phyloP scores from a whole-genome alignment of 2,329 filamentous ascomycete species.

The Helotiales sp. region DNA sequence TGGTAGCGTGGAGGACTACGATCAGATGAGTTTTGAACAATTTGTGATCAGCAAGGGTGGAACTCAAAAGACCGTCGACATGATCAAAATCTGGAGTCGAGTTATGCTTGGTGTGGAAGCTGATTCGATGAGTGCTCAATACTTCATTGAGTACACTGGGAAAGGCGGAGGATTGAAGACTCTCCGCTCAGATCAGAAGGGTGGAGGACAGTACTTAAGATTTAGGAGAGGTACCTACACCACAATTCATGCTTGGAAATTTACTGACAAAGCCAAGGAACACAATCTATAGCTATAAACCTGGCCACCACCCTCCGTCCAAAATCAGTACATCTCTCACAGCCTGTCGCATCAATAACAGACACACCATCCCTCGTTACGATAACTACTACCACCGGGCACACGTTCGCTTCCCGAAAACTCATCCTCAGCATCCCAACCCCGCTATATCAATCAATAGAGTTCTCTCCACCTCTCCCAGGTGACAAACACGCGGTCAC shows the following conservation, averaged over 20 bases:
- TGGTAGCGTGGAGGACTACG: slow-evolving; percentile 24
- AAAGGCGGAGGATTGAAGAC: slow-evolving; percentile 50
- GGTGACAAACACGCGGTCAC: slow-evolving; percentile 37
- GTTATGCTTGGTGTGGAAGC: slow-evolving; percentile 53
- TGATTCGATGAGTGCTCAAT: slow-evolving; percentile 49
- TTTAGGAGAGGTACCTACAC: slow-evolving; percentile 16
- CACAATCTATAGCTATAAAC: slow-evolving; percentile 17
- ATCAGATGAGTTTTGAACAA: slow-evolving; percentile 39
- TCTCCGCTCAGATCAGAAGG: slow-evolving; percentile 52
- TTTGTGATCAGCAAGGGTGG: slow-evolving; percentile 38
- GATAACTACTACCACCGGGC: slow-evolving; percentile 5
- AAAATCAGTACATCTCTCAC: slow-evolving; percentile 14
- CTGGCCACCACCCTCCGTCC: slow-evolving; percentile 16
- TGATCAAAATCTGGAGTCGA: slow-evolving; percentile 46
- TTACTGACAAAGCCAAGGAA: slow-evolving; percentile 8
- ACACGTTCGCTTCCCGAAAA: slow-evolving; percentile 29
- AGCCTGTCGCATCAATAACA: slow-evolving; percentile 13
- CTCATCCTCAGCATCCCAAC: slow-evolving; percentile 51
- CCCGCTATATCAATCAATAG: slow-evolving; percentile 46
- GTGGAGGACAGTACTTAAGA: slow-evolving; percentile 42
- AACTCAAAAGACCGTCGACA: slow-evolving; percentile 36
- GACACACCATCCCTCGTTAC: slow-evolving; percentile 5
- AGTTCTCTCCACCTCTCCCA: slow-evolving; percentile 47
- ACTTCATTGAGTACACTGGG: slow-evolving; percentile 56
- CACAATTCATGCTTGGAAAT: neutral